phyloP scores from a whole-genome alignment of 2,329 filamentous ascomycete genomes.

The Ascochyta koolunga region DNA sequence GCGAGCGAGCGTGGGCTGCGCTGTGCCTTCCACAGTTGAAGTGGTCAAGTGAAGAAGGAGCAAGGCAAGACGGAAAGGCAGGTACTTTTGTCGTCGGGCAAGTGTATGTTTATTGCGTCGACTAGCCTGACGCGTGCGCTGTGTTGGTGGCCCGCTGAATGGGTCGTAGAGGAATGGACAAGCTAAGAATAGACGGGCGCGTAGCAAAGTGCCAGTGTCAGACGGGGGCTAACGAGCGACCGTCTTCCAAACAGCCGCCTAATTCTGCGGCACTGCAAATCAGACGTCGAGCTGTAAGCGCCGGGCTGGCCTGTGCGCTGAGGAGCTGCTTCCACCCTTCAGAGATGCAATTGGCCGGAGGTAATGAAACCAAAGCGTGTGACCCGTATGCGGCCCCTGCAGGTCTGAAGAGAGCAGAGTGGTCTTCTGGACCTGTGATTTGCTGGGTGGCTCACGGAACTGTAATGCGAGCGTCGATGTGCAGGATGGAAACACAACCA shows the following conservation, averaged over 20 bases:
- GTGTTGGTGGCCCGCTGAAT: conserved; percentile 42
- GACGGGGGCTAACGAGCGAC: conserved; percentile 26
- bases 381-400: conserved; percentile 46
- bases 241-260: conserved; percentile 41
- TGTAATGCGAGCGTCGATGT: conserved; percentile 35
- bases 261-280: conserved; percentile 25
- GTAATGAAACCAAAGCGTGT: conserved; percentile 43
- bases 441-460: conserved; percentile 25
- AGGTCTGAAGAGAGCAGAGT: conserved; percentile 31
- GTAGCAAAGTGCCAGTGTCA: conserved; percentile 20
- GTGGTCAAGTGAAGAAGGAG: conserved; percentile 32
- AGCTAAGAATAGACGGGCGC: conserved; percentile 26
- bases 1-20: conserved; percentile 32
- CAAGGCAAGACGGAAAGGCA: conserved; percentile 32
- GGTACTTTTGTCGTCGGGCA: conserved; percentile 33
- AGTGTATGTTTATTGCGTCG: conserved; percentile 42
- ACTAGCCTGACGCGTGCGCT: conserved; percentile 35
- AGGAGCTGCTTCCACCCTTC: conserved; percentile 16
- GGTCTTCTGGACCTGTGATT: conserved; percentile 33
- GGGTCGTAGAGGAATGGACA: conserved; percentile 34
- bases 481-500: conserved; percentile 32
- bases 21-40: conserved; percentile 36
- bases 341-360: conserved; percentile 26
- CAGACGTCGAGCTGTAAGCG: conserved; percentile 34
- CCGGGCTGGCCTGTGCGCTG: conserved; percentile 32